A percentile compares a stretch with the other conserved stretches of the same genome.
These are phyloP conservation scores for Kurtzmaniella quercitrusa DNA, from an alignment of 1,139 yeast species.

Conservation along the genomic window DNA sequence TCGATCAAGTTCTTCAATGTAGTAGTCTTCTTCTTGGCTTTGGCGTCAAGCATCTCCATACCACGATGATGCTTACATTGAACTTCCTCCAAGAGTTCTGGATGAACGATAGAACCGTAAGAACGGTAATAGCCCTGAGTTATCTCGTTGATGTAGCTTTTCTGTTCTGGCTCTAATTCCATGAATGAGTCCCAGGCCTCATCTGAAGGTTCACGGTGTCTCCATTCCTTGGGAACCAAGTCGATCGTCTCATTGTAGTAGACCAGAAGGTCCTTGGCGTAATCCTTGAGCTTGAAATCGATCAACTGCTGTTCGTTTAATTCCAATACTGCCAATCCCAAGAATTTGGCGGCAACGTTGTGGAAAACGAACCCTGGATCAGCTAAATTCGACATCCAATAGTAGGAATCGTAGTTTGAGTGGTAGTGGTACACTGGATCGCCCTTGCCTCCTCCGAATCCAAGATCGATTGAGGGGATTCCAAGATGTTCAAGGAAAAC, in stretches of 20 bases:
- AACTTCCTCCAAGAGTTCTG: conserved; percentile 17
- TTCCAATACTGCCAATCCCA: conserved; percentile 51
- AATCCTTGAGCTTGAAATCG: conserved; percentile 31
- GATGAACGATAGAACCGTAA: conserved; percentile 17
- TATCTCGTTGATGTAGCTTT: conserved; percentile 16
- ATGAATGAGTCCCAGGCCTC: conserved; percentile 18
- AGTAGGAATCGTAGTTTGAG: conserved; percentile 54
- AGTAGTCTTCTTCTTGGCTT: conserved; percentile 19
- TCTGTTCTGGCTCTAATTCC: conserved; percentile 16
- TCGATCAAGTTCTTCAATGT: conserved; percentile 23
- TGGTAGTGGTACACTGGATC: conserved; percentile 53
- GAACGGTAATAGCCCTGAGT: conserved; percentile 22
- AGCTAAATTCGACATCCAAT: conserved; percentile 52
- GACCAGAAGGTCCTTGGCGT: conserved; percentile 26
- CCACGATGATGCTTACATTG: conserved; percentile 15
- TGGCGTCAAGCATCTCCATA: conserved; percentile 3
- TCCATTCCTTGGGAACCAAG: conserved; percentile 33
- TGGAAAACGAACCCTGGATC: conserved; percentile 56
- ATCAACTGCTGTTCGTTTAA: conserved; percentile 54
- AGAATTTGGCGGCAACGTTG: conserved; percentile 52
- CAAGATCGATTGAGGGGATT: conserved; percentile 38
- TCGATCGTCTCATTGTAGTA: conserved; percentile 27
- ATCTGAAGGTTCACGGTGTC: conserved; percentile 13
- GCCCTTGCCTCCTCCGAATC: conserved; percentile 24
- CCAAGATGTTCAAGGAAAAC: conserved; percentile 47